Evolutionary conservation across 257 asterid species (phyloP).

Genomic region (Paraleonurus japonicus): DNA sequence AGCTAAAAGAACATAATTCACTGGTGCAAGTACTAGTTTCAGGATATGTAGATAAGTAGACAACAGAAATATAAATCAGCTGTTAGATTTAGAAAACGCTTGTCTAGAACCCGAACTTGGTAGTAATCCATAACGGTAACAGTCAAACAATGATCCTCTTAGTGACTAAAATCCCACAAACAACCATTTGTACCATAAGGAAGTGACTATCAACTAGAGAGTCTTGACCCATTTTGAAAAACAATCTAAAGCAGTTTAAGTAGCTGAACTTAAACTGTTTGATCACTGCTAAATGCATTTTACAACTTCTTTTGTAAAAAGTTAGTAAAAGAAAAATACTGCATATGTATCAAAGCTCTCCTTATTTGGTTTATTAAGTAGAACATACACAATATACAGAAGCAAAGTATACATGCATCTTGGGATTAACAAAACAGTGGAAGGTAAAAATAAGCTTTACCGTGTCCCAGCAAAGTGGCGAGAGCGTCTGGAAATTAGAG

Average conservation of each 20-base stretch:
- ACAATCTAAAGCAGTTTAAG: neutral
- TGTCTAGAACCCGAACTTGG: neutral
- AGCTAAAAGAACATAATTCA: neutral
- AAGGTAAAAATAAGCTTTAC: constrained; percentile 39
- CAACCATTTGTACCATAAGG: neutral
- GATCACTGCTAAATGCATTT: neutral
- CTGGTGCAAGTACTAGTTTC: constrained; percentile 3
- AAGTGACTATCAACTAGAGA: neutral
- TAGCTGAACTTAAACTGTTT: neutral
- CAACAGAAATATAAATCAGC: constrained; percentile 3
- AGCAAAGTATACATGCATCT: neutral
- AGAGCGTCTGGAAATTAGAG: constrained; percentile 92
- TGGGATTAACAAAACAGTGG: neutral
- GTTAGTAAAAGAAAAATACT: neutral
- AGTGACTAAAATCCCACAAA: neutral
- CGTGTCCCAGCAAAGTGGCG: constrained; percentile 99
- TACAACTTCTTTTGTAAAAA: neutral
- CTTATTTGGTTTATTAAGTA: constrained; percentile 7
- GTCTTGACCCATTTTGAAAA: neutral
- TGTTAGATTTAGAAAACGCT: neutral
- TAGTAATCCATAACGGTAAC: neutral
- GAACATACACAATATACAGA: constrained; percentile 8
- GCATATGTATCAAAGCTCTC: neutral
- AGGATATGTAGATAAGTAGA: neutral
- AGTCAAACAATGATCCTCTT: neutral